Conservation (phyloP, 176 grass and related monocot genomes). For the Thalia dealbata region DNA sequence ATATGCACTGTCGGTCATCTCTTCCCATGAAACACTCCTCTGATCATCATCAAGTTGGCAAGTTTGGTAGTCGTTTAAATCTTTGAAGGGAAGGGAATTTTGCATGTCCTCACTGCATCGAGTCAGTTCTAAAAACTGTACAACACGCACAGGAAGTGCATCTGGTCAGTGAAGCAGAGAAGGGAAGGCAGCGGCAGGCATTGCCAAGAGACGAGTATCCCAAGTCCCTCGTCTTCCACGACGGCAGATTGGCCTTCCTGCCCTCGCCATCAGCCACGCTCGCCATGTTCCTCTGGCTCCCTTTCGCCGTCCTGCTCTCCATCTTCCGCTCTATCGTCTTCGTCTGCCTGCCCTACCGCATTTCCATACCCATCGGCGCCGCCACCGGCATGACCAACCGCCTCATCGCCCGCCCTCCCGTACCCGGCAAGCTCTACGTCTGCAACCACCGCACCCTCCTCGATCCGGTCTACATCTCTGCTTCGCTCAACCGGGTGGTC, state of each 20-base stretch:
- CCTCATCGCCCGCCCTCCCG: neutral
- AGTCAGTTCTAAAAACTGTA: too few species aligned
- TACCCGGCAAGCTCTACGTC: slow-evolving; percentile 29
- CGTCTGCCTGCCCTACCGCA: slow-evolving; percentile 35
- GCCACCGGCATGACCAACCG: slow-evolving; percentile 18
- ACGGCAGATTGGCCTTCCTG: slow-evolving; percentile 52
- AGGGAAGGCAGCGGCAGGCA: slow-evolving; percentile 26
- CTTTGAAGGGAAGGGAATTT: too few species aligned
- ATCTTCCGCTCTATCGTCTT: slow-evolving; percentile 25
- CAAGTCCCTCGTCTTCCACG: slow-evolving; percentile 55
- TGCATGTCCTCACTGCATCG: too few species aligned
- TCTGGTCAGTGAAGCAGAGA: slow-evolving; percentile 29
- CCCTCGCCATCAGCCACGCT: slow-evolving; percentile 31
- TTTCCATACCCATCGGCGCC: slow-evolving; percentile 43
- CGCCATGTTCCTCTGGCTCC: slow-evolving; percentile 63
- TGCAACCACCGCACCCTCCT: slow-evolving; percentile 84
- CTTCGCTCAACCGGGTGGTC: slow-evolving; percentile 31
- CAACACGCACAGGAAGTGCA: slow-evolving; percentile 32
- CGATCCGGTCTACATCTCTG: slow-evolving; percentile 61
- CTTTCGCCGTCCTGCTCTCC: slow-evolving; percentile 22
- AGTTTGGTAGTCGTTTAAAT: too few species aligned
- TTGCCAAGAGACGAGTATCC: slow-evolving; percentile 30
- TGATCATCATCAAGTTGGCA: too few species aligned
- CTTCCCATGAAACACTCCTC: too few species aligned
- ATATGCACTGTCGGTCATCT: too few species aligned